These are phyloP conservation scores for Microbotryomycetes sp. DNA, from an alignment of 1,284 basidiomycete genomes.

Conservation along the genomic window DNA sequence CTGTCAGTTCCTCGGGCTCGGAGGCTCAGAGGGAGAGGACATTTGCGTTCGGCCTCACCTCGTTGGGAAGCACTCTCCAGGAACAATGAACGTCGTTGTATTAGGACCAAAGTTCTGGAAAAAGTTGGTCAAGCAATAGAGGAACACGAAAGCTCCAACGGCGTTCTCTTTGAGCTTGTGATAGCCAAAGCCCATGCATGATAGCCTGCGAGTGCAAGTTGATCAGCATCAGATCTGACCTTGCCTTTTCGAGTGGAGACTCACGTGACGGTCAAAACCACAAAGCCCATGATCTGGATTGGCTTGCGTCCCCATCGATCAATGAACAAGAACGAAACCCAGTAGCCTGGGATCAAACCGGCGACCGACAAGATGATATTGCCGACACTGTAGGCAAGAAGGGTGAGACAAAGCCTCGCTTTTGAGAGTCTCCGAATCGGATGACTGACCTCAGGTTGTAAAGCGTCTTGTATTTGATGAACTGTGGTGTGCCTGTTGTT, in stretches of 20 bases:
- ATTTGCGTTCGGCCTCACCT: too few species aligned
- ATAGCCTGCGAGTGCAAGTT: constrained; percentile 50
- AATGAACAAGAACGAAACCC: constrained; percentile 60
- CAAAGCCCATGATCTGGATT: constrained; percentile 50
- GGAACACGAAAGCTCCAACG: constrained; percentile 60
- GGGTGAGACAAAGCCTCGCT: constrained; percentile 35
- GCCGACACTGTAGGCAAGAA: constrained; percentile 52
- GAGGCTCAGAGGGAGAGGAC: constrained; percentile 36
- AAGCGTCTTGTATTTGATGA: constrained; percentile 44
- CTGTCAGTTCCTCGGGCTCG: too few species aligned
- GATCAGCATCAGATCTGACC: constrained; percentile 18
- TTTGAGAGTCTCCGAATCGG: constrained; percentile 55
- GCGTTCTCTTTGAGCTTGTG: constrained; percentile 56
- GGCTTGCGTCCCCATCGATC: constrained; percentile 66
- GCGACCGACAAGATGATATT: constrained; percentile 54
- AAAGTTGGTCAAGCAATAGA: constrained; percentile 58
- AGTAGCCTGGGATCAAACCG: constrained; percentile 69
- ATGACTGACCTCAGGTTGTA: constrained; percentile 47
- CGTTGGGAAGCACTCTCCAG: constrained; percentile 79
- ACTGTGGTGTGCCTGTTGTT: constrained; percentile 41
- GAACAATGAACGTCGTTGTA: constrained; percentile 71
- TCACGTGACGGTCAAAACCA: constrained; percentile 54
- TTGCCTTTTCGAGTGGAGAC: neutral
- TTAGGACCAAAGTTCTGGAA: constrained; percentile 61
- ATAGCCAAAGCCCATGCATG: constrained; percentile 53